Evolutionary conservation across 192 early-diverging fungal genomes (phyloP).

Genomic region (Haplosporangium gracile): DNA sequence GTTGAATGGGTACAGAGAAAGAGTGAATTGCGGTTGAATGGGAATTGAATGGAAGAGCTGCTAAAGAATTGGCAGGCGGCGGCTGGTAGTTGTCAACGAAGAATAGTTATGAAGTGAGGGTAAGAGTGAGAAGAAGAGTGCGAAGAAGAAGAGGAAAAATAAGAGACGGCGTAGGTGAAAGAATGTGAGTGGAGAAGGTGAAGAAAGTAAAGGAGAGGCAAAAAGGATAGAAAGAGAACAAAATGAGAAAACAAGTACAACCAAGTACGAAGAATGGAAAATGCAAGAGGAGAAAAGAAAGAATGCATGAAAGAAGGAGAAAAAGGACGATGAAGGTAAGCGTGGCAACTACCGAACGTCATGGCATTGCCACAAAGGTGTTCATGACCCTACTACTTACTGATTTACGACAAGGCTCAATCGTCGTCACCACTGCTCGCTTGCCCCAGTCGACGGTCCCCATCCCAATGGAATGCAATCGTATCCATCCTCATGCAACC

Average conservation of each 20-base stretch:
- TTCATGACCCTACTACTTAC: background rate
- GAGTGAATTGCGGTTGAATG: background rate
- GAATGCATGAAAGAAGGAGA: background rate
- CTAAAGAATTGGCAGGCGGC: no score
- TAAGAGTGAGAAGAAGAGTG: background rate
- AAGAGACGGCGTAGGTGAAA: background rate
- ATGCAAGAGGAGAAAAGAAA: slow-evolving; percentile 3
- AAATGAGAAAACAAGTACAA: background rate
- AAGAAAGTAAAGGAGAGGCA: background rate
- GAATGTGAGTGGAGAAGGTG: background rate
- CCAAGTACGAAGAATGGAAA: background rate
- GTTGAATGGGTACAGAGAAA: background rate
- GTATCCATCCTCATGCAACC: background rate
- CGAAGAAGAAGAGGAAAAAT: background rate
- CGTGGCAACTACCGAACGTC: background rate
- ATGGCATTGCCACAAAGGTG: no score
- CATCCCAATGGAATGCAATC: background rate
- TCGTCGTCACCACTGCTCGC: slow-evolving; percentile 9
- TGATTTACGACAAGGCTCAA: background rate
- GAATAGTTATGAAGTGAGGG: background rate
- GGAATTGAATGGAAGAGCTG: background rate
- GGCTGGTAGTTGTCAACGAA: background rate
- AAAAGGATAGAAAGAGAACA: background rate
- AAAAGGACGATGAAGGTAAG: background rate
- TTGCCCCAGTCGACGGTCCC: background rate